phyloP scores from a whole-genome alignment of 805 yeast genomes.

The Yamadazyma nakazawae region DNA sequence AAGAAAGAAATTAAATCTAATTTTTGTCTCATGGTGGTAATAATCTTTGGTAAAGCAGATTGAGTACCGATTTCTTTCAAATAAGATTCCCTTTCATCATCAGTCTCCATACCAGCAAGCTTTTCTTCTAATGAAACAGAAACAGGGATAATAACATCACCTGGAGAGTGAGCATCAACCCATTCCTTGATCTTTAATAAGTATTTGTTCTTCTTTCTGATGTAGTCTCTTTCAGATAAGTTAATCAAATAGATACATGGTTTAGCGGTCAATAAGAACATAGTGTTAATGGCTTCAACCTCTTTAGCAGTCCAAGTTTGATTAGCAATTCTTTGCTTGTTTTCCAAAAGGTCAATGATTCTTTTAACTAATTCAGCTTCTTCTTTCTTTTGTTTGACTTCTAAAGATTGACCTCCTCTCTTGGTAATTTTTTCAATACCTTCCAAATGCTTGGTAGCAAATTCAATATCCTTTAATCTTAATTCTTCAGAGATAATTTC shows the following conservation, averaged over 20 bases:
- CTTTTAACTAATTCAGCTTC: conserved; percentile 71
- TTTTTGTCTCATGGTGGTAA: conserved; percentile 81
- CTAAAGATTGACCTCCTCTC: conserved; percentile 87
- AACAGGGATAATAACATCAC: conserved; percentile 83
- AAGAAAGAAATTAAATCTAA: conserved; percentile 88
- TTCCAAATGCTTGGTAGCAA: conserved; percentile 77
- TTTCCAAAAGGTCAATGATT: conserved; percentile 74
- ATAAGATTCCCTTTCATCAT: conserved; percentile 76
- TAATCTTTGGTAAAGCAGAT: conserved; percentile 83
- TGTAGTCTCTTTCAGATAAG: conserved; percentile 83
- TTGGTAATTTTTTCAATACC: conserved; percentile 73
- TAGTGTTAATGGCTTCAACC: conserved; percentile 82
- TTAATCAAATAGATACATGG: conserved; percentile 92
- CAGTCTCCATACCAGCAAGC: conserved; percentile 81
- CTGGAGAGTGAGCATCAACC: conserved; percentile 86
- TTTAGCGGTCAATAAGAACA: conserved; percentile 89
- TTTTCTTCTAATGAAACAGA: conserved; percentile 91
- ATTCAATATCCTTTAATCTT: conserved; percentile 95
- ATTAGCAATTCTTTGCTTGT: conserved; percentile 85
- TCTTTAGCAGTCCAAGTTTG: conserved; percentile 86
- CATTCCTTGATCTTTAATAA: conserved; percentile 79
- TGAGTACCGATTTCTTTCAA: conserved; percentile 68
- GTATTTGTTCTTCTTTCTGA: conserved; percentile 86
- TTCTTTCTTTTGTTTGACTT: conserved; percentile 84
- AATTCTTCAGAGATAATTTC: conserved; percentile 88